A percentile compares a stretch with the other conserved stretches of the same genome.
These are phyloP conservation scores for Cenchrus fungigraminus DNA, from an alignment of 176 grass and related monocot species.

Conservation along the genomic window DNA sequence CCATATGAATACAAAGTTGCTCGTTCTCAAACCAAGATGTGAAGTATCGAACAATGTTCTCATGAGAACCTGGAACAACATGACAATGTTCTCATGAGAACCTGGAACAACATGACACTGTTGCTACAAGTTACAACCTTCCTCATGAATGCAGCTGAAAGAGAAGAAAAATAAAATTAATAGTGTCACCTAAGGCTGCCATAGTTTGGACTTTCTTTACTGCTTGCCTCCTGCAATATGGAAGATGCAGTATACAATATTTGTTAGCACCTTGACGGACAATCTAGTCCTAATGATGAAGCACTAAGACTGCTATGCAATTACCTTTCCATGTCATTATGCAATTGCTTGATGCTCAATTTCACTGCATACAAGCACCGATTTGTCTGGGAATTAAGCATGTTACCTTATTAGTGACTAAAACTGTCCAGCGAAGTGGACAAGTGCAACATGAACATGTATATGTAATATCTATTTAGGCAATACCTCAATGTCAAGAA, in stretches of 20 bases:
- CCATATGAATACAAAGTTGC: conserved; percentile 93
- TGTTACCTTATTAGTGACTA: conserved; percentile 9
- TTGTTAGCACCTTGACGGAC: not conserved
- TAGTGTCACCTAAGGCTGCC: conserved; percentile 72
- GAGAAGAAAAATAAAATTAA: conserved; percentile 24
- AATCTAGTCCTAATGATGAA: conserved; percentile 1
- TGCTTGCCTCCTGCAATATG: conserved; percentile 63
- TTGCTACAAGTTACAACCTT: conserved; percentile 13
- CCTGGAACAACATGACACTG: not conserved
- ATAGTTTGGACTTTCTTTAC: conserved; percentile 98
- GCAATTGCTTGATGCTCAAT: conserved; percentile 70
- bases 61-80: conserved; percentile 70
- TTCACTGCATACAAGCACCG: conserved; percentile 96
- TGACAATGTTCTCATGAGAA: not conserved
- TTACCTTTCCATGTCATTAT: conserved; percentile 91
- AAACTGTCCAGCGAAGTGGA: conserved; percentile 12
- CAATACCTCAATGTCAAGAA: conserved; percentile 84
- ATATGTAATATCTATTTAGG: conserved; percentile 13
- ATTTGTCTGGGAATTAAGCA: conserved; percentile 76
- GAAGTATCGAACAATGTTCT: conserved; percentile 94
- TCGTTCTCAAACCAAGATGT: conserved; percentile 96
- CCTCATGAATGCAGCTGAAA: conserved; percentile 16
- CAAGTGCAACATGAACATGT: not conserved
- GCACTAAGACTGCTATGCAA: conserved; percentile 17
- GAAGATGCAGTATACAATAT: conserved; percentile 45